Conservation (phyloP, 768 basidiomycete species). For the Brasilioporus rufonigricans region DNA sequence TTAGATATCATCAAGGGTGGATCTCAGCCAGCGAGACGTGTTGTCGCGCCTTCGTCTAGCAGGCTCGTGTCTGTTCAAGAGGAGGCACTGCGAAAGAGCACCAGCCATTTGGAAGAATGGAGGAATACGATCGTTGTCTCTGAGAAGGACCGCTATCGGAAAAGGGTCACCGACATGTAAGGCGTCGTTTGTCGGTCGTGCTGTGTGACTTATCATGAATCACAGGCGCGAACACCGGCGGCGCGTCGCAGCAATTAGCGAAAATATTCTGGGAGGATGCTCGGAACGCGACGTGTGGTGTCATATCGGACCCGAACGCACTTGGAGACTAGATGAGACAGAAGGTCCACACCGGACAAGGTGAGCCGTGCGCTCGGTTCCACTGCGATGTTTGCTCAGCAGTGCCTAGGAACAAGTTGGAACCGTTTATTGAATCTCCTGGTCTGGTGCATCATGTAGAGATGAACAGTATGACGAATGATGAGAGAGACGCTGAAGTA, state of each 20-base stretch:
- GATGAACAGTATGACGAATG: constrained; percentile 35
- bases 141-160: constrained; percentile 70
- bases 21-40: not conserved
- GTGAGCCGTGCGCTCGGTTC: constrained; percentile 37
- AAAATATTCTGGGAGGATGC: constrained; percentile 60
- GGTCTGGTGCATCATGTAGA: constrained; percentile 32
- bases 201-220: not conserved
- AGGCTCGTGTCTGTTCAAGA: constrained; percentile 24
- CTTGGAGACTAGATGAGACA: constrained; percentile 88
- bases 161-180: constrained; percentile 71
- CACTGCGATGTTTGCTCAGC: constrained; percentile 1
- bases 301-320: constrained; percentile 40
- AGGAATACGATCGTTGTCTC: constrained; percentile 62
- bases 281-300: constrained; percentile 87
- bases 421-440: constrained; percentile 50
- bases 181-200: not conserved
- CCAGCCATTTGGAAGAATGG: constrained; percentile 69
- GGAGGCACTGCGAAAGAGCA: constrained; percentile 56
- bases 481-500: constrained; percentile 39
- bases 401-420: constrained; percentile 66
- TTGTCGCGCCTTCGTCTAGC: not conserved
- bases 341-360: constrained; percentile 87
- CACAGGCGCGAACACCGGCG: constrained; percentile 73
- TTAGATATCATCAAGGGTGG: constrained; percentile 50
- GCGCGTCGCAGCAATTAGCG: constrained; percentile 57